A percentile compares a stretch with the other conserved stretches of the same genome.
These are phyloP conservation scores for Plasmodium berghei DNA, from an alignment of 169 alveolate genomes.

Conservation along the genomic window DNA sequence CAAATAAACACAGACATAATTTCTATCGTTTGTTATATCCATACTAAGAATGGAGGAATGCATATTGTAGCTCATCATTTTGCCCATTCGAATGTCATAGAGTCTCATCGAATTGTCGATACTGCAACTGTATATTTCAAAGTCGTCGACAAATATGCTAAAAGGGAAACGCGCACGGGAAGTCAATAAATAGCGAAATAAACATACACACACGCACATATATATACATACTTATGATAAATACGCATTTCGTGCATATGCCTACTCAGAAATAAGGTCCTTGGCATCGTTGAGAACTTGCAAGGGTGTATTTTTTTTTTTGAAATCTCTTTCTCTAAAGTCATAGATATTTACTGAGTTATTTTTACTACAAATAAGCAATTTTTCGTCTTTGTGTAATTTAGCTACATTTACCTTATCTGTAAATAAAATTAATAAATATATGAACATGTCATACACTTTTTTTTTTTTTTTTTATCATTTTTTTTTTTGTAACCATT, in stretches of 20 bases:
- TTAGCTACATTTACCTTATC: slow-evolving; percentile 48
- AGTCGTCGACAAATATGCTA: slow-evolving; percentile 52
- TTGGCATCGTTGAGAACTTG: slow-evolving; percentile 43
- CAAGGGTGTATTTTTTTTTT: slow-evolving; percentile 55
- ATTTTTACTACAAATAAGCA: slow-evolving; percentile 49
- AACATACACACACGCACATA: background rate
- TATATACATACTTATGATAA: background rate
- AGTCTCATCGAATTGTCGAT: slow-evolving; percentile 46
- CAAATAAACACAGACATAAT: slow-evolving; percentile 35
- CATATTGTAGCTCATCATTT: slow-evolving; percentile 49
- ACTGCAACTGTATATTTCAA: slow-evolving; percentile 61
- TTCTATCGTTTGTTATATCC: slow-evolving; percentile 56
- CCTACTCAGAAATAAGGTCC: slow-evolving; percentile 56
- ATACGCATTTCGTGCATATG: too few relatives aligned
- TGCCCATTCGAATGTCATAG: slow-evolving; percentile 72
- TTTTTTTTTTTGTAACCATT: slow-evolving; percentile 35
- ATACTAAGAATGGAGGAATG: slow-evolving; percentile 56
- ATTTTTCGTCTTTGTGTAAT: slow-evolving; percentile 40
- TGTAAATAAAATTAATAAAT: background rate
- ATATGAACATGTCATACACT: background rate
- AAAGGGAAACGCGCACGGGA: background rate
- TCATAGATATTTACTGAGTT: slow-evolving; percentile 45
- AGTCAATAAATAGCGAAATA: slow-evolving; percentile 4
- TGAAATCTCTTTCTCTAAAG: slow-evolving; percentile 66
- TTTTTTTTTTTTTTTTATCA: background rate